Percentiles rank a stretch among this genome's conserved stretches.
Conservation (phyloP, 805 yeast species). For the Candida piceae region DNA sequence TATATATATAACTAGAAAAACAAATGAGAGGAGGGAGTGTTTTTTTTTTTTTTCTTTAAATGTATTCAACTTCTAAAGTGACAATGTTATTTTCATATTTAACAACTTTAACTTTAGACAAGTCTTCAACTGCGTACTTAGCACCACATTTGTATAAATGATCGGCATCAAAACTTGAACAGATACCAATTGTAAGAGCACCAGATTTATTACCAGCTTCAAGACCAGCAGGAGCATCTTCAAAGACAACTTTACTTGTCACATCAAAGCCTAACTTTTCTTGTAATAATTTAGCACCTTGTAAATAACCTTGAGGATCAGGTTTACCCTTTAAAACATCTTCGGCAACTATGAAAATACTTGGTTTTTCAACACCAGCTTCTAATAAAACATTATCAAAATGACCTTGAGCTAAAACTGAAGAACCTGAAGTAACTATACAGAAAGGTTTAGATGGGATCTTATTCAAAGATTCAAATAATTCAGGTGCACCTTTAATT, state of each 20-base stretch:
- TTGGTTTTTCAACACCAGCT: conserved; percentile 46
- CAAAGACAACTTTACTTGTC: conserved; percentile 59
- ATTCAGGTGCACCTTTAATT: conserved; percentile 68
- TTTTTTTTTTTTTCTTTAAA: background rate
- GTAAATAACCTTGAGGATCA: conserved; percentile 74
- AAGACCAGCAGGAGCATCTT: conserved; percentile 88
- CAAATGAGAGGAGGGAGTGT: background rate
- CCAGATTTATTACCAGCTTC: conserved; percentile 81
- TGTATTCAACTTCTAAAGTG: conserved; percentile 35
- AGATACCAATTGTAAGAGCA: conserved; percentile 76
- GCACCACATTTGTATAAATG: conserved; percentile 74
- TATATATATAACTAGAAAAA: background rate
- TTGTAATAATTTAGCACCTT: conserved; percentile 45
- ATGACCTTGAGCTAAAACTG: conserved; percentile 75
- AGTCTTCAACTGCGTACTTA: conserved; percentile 72
- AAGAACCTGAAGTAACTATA: conserved; percentile 81
- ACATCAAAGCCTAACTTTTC: conserved; percentile 27
- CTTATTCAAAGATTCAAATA: conserved; percentile 43
- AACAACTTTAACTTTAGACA: conserved; percentile 55
- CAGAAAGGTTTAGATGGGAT: conserved; percentile 66
- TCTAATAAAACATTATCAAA: conserved; percentile 55
- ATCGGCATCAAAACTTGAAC: conserved; percentile 70
- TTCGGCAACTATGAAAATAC: conserved; percentile 77
- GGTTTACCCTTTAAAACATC: conserved; percentile 80
- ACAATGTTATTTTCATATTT: conserved; percentile 42